These are phyloP conservation scores for Aciculosporium take DNA, from an alignment of 2,329 filamentous ascomycete species.

Conservation along the genomic window DNA sequence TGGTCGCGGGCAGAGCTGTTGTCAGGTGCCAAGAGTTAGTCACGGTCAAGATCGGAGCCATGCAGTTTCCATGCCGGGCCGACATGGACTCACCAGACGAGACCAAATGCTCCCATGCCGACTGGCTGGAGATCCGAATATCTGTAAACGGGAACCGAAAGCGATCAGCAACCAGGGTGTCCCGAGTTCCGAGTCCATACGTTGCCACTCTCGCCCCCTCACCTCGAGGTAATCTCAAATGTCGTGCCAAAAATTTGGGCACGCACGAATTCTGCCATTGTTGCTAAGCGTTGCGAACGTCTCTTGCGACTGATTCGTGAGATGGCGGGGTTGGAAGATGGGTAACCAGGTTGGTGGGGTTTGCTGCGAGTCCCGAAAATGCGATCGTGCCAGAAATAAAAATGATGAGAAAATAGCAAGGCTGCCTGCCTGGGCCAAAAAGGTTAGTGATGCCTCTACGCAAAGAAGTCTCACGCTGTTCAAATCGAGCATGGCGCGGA, in stretches of 20 bases:
- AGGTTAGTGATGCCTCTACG: background rate
- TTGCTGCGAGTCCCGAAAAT: background rate
- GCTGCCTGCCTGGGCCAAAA: background rate
- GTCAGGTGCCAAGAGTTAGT: background rate
- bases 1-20: constrained; percentile 88
- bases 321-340: background rate
- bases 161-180: background rate
- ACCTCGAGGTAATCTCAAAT: constrained; percentile 99
- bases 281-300: constrained; percentile 26
- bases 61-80: background rate
- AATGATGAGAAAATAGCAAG: background rate
- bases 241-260: constrained; percentile 99
- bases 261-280: constrained; percentile 97
- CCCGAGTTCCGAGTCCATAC: background rate
- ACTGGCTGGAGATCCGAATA: constrained; percentile 97
- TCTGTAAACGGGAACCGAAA: constrained; percentile 33
- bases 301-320: background rate
- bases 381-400: background rate
- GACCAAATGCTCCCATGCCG: constrained; percentile 96
- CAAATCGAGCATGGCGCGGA: background rate
- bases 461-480: background rate
- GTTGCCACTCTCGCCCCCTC: constrained; percentile 14
- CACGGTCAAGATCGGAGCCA: too few relatives aligned
- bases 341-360: background rate
- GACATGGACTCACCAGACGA: constrained; percentile 65